Base-by-base conservation (phyloP, 176 grass and related monocot genomes). In the Areca catechu region DNA sequence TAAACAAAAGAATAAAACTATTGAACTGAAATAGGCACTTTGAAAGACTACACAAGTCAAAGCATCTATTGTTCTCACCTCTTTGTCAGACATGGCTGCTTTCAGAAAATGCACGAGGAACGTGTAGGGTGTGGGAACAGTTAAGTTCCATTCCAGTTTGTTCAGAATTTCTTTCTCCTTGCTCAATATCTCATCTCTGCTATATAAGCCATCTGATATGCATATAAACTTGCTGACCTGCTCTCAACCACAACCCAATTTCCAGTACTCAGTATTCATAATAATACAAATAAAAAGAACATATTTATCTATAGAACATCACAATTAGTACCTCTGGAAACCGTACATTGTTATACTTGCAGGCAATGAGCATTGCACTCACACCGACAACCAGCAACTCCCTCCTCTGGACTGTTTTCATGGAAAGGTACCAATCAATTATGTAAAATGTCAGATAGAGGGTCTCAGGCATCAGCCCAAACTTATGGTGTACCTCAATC, bases 341-440 rank as follows among this genome's bases (percentile, higher is more conserved):
- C n/a, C 50, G 29, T 19, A 66, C 34, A 6, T 66, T 50, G 24
- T 66, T 50, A 7, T 66, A 66, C 24, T 66, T 66, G 50, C 63
- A 29, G 22, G 63, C 50, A 6, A 66, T 66, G 23, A 66, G 50
- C 63, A 66, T 66, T 49, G 63, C 15, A 10, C 22, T 27, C 19
- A 66, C 5, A 16, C 63, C 63, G 3, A 66, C 50, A 27, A 66
- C 49, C 49, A 53, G 63, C 22, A 66, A 27, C 9, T 66, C 63
- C 15, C 9, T 66, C 10, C 63, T 49, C 5, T 4, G 5, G 21
- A 53, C 63, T 10, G 7, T 53, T 18, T 34, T 50, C 24, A 25
- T 27, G 1, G 63, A 51, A 10, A 66, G 63, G 24, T 66, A 66
- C 17, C 16, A 50, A 19, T 66, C 50, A 3, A 66, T 20, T 6